Evolutionary conservation across 805 yeast species (phyloP), one percentile per base, ranked within the genome.

Genomic region (Wickerhamiella domercqiae): DNA sequence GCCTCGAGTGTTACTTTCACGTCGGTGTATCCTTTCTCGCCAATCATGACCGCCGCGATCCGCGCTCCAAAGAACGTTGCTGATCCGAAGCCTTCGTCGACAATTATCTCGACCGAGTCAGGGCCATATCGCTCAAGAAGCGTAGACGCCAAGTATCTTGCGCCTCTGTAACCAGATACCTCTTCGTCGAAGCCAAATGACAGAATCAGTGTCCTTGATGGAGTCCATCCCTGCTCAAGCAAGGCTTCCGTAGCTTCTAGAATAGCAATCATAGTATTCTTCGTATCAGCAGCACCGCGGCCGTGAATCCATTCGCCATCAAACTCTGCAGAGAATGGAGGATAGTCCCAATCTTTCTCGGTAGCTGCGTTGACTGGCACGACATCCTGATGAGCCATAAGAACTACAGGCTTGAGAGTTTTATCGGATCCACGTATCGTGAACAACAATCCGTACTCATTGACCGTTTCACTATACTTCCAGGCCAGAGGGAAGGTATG

Each of bases 141-240:
- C 44, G 58, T 60, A 32, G 63, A 47, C 11, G 68, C 64, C 17
- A 81, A 58, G 26, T 56, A 40, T 1, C 52, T 46, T 11, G 93
- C 93, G 39, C 87, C 86, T n/a, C 62, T 55, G 21, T 42, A 42
- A 5, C 87, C 86, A 28, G 68, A 62, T 34, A 67, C 66, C 52
- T 79, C 93, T 57, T 79, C 93, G 51, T 79, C 93, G 47, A 71
- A 75, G 2, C 90, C 90, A 49, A 74, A 69, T 0, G 77, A 71
- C 3, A 74, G 53, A 6, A 78, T 43, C 14, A 78, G 54, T 1
- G 79, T 64, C 55, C 87, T 67, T 42, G 63, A 54, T 7, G 82
- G 78, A 29, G 49, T 38, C 55, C 65, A 76, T 1, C 64, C 71
- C 21, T 61, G 63, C 22, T 56, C 44, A 16, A 76, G 51, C 30